Evolutionary conservation across 495 filamentous ascomycete genomes (phyloP).

Genomic region (Penicillium goetzii): DNA sequence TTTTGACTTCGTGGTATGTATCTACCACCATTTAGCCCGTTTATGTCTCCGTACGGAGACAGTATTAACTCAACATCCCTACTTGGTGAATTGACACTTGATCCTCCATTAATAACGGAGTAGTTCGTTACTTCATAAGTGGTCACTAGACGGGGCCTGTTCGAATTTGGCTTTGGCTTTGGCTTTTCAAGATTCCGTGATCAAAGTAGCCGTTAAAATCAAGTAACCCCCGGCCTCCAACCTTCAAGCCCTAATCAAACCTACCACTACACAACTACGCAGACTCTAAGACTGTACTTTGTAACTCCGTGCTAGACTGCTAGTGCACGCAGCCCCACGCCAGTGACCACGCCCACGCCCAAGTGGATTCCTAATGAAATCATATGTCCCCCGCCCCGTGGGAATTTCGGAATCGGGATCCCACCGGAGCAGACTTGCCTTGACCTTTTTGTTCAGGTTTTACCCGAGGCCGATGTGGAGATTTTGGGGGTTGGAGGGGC

Average conservation of each 20-base stretch:
- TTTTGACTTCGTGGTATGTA: too few species aligned
- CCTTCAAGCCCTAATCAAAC: background rate
- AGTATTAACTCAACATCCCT: too few species aligned
- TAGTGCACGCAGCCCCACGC: background rate
- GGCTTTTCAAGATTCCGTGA: background rate
- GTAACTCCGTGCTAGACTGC: background rate
- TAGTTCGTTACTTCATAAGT: background rate
- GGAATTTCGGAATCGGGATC: conserved; percentile 21
- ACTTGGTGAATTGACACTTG: background rate
- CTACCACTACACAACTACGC: background rate
- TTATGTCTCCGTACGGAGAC: too few species aligned
- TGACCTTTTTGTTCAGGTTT: background rate
- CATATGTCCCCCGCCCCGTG: background rate
- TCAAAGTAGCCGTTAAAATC: background rate
- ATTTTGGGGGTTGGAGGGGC: background rate
- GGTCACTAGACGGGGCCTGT: background rate
- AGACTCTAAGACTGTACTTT: background rate
- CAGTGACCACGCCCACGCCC: too few species aligned
- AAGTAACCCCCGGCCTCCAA: background rate
- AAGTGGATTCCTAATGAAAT: background rate
- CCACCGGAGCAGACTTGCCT: conserved; percentile 6
- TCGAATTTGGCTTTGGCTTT: background rate
- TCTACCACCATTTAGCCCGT: background rate
- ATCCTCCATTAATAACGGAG: background rate
- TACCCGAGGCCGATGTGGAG: conserved; percentile 25